A percentile compares a stretch with the other conserved stretches of the same genome.
Evolutionary conservation across 768 basidiomycete species (phyloP).

Genomic region (Auricularia sp.): DNA sequence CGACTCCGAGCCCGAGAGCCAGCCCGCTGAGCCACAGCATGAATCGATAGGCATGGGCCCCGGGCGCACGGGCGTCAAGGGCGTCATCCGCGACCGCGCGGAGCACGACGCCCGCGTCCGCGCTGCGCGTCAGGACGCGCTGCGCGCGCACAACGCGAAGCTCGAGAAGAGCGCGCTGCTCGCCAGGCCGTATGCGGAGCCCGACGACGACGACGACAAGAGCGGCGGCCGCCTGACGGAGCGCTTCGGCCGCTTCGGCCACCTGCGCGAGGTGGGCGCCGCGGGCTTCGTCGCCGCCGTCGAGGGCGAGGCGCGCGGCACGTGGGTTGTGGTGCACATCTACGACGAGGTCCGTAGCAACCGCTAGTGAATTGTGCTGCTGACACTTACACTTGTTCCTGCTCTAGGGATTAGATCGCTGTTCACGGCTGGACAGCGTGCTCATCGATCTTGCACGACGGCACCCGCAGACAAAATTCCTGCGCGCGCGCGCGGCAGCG

Average conservation of each 20-base stretch:
- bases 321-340: conserved; percentile 80
- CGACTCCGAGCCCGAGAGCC: neutral
- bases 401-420: conserved; percentile 61
- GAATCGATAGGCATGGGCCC: conserved; percentile 78
- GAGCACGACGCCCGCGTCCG: conserved; percentile 44
- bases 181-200: conserved; percentile 53
- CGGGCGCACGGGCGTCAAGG: conserved; percentile 80
- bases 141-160: conserved; percentile 39
- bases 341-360: conserved; percentile 59
- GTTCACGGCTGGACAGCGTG: conserved; percentile 57
- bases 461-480: conserved; percentile 65
- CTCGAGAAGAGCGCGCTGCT: conserved; percentile 61
- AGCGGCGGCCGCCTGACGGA: conserved; percentile 30
- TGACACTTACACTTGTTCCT: neutral
- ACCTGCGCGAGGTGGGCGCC: conserved; percentile 69
- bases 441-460: conserved; percentile 58
- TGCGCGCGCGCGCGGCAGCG: conserved; percentile 66
- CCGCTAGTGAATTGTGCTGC: neutral
- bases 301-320: conserved; percentile 54
- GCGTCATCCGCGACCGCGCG: conserved; percentile 71
- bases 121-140: conserved; percentile 41
- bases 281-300: conserved; percentile 65
- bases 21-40: conserved; percentile 15
- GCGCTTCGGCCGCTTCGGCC: conserved; percentile 48
- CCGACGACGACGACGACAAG: conserved; percentile 15